phyloP scores from a whole-genome alignment of 257 asterid species.

The Haberlea rhodopensis region DNA sequence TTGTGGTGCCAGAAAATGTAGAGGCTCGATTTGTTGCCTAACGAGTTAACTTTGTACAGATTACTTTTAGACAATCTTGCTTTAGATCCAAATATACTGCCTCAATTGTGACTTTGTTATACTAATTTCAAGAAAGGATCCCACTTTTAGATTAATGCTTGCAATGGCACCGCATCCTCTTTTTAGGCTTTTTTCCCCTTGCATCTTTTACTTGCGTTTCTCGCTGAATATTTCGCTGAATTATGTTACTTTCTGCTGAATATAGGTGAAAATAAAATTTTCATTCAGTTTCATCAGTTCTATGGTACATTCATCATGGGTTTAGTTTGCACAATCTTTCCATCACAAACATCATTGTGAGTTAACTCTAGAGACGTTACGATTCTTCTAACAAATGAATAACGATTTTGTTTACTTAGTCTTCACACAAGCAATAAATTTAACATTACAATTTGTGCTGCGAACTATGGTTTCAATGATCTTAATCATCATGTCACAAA shows the following conservation, averaged over 20 bases:
- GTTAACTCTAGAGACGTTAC: no score
- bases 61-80: not conserved
- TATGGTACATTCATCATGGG: not conserved
- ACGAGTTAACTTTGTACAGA: conserved; percentile 18
- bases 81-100: not conserved
- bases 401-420: no score
- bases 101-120: not conserved
- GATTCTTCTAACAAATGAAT: no score
- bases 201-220: not conserved
- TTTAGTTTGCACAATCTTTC: no score
- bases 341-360: no score
- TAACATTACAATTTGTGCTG: no score
- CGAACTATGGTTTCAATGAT: no score
- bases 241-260: not conserved
- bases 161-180: not conserved
- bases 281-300: not conserved
- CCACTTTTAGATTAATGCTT: not conserved
- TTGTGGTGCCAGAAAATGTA: conserved; percentile 68
- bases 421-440: no score
- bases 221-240: not conserved
- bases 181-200: not conserved
- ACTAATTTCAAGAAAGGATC: not conserved
- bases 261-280: no score
- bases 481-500: no score
- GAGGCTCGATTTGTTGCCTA: conserved; percentile 72